Conservation (phyloP, 2,329 filamentous ascomycete genomes). For the Aspergillus carbonarius region DNA sequence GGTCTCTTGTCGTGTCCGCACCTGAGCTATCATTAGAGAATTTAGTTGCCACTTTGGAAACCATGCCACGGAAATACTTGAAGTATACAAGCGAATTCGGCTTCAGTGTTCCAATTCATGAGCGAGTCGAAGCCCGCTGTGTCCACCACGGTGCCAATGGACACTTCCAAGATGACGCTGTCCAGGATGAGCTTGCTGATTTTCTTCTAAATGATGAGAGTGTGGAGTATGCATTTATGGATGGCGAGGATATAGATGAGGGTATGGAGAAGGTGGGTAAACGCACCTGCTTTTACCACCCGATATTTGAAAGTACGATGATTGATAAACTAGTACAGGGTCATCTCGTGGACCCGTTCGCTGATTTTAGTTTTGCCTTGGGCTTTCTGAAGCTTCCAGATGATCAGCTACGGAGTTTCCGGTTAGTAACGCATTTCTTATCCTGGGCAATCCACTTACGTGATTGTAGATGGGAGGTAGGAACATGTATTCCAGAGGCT, state of each 20-base stretch:
- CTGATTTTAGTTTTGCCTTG: background rate
- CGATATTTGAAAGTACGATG: no score
- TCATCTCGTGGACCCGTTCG: background rate
- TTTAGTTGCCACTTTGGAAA: background rate
- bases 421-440: no score
- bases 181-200: no score
- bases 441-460: no score
- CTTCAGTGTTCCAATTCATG: background rate
- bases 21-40: background rate
- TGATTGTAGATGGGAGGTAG: background rate
- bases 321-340: no score
- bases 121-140: background rate
- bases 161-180: no score
- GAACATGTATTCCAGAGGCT: background rate
- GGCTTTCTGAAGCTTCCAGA: background rate
- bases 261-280: no score
- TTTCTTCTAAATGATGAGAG: no score
- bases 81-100: background rate
- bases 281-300: no score
- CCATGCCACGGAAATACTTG: background rate
- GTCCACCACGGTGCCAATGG: no score
- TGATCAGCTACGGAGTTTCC: background rate
- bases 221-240: no score
- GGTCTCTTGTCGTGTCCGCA: background rate
- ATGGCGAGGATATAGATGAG: no score